Percentiles rank a stretch among this genome's conserved stretches.
Evolutionary conservation across 2,329 filamentous ascomycete genomes (phyloP).

Genomic region (Epichloe gansuensis): DNA sequence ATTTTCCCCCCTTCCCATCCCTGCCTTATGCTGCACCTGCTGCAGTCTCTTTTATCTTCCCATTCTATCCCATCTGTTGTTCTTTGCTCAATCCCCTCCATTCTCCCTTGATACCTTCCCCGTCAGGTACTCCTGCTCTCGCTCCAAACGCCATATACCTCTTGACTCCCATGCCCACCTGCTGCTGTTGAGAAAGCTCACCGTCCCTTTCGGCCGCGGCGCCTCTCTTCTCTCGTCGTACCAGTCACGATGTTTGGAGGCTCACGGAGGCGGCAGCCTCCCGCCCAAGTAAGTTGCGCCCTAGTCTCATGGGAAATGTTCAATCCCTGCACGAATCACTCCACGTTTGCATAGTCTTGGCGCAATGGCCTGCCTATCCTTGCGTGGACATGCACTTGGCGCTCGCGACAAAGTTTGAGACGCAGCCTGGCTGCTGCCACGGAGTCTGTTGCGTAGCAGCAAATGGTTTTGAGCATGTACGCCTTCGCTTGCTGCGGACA

Average conservation of each 20-base stretch:
- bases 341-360: neutral
- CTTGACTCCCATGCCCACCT: conserved; percentile 6
- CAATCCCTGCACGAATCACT: neutral
- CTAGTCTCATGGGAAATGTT: neutral
- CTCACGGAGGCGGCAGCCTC: conserved; percentile 36
- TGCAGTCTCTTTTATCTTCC: neutral
- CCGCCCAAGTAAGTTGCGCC: conserved; percentile 31
- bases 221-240: neutral
- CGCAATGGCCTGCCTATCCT: neutral
- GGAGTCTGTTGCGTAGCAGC: neutral
- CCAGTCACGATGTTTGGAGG: conserved; percentile 33
- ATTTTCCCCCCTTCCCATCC: neutral
- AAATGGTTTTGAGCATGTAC: too few relatives aligned
- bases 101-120: neutral
- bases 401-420: neutral
- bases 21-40: neutral
- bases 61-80: neutral
- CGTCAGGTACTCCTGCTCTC: neutral
- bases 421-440: neutral
- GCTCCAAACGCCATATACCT: neutral
- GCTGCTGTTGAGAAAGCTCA: conserved; percentile 9
- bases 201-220: neutral
- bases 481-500: neutral
- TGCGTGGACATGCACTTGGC: neutral
- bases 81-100: neutral